A percentile compares a stretch with the other conserved stretches of the same genome.
Evolutionary conservation across 305 asterid species (phyloP).

Genomic region (Andrographis paniculata): DNA sequence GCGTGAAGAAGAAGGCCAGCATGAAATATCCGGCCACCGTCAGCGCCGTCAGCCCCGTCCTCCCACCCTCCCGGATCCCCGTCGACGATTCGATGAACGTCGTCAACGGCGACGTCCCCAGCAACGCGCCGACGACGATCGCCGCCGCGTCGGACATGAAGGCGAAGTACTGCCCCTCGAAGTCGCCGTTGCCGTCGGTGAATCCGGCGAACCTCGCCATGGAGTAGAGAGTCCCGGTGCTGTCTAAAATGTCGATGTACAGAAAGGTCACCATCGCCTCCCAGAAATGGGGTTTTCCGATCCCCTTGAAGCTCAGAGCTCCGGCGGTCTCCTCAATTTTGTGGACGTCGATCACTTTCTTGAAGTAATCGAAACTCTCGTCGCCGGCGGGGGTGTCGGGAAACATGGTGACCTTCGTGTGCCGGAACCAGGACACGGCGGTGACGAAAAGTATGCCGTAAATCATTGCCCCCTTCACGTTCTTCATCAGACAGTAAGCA

Average conservation of each 20-base stretch:
- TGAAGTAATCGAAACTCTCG: constrained; percentile 54
- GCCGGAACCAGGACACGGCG: constrained; percentile 79
- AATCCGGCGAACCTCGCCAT: constrained; percentile 95
- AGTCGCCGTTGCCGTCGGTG: constrained; percentile 50
- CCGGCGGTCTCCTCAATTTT: constrained; percentile 75
- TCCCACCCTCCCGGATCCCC: constrained; percentile 89
- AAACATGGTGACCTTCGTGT: constrained; percentile 62
- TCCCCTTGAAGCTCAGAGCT: constrained; percentile 59
- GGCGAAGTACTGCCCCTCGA: constrained; percentile 89
- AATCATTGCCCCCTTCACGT: constrained; percentile 84
- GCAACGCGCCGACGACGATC: constrained; percentile 63
- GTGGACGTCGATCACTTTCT: constrained; percentile 68
- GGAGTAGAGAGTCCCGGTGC: constrained; percentile 83
- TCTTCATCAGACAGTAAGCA: constrained; percentile 63
- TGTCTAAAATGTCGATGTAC: constrained; percentile 80
- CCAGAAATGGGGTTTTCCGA: constrained; percentile 71
- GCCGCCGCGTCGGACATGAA: constrained; percentile 92
- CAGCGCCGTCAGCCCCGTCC: constrained; percentile 84
- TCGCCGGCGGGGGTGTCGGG: constrained; percentile 55
- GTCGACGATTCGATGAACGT: constrained; percentile 85
- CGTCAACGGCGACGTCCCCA: constrained; percentile 94
- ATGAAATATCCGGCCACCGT: constrained; percentile 79
- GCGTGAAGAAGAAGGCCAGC: constrained; percentile 81
- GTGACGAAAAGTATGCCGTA: constrained; percentile 84
- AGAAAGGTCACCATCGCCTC: constrained; percentile 70